phyloP scores from a whole-genome alignment of 257 asterid genomes.

The Misopates orontium region DNA sequence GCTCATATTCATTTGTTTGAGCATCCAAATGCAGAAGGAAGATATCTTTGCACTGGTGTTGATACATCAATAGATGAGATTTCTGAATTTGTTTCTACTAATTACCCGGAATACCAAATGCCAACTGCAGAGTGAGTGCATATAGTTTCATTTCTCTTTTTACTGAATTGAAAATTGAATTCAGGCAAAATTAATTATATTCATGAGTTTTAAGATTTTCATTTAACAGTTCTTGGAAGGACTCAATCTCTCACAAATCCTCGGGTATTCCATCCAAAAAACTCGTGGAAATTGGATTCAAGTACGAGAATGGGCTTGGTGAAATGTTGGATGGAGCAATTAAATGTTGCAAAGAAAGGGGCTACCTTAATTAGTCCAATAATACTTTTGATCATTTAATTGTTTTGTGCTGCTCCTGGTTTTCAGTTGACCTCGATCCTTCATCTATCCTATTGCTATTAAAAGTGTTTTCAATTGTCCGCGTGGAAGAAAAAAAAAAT shows the following conservation, averaged over 20 bases:
- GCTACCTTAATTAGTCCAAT: too few species aligned
- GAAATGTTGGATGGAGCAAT: conserved; percentile 49
- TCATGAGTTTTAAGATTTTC: too few species aligned
- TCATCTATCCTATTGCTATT: too few species aligned
- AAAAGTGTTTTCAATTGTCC: too few species aligned
- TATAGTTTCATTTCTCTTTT: too few species aligned
- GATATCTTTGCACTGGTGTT: conserved; percentile 38
- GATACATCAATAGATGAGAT: conserved; percentile 28
- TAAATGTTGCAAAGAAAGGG: conserved; percentile 37
- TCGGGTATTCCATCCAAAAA: conserved; percentile 39
- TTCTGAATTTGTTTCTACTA: conserved; percentile 34
- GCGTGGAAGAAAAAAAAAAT: too few species aligned
- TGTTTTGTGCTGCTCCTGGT: too few species aligned
- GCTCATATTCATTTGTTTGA: conserved; percentile 45
- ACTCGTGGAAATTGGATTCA: conserved; percentile 43
- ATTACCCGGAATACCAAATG: conserved; percentile 51
- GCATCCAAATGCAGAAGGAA: conserved; percentile 35
- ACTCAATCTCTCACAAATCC: conserved; percentile 15
- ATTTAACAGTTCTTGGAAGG: conserved; percentile 31
- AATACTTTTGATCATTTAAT: too few species aligned
- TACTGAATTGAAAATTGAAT: too few species aligned
- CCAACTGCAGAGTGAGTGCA: conserved; percentile 51
- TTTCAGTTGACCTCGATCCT: too few species aligned
- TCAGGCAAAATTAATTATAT: too few species aligned
- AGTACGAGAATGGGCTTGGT: conserved; percentile 40